phyloP scores from a whole-genome alignment of 352 stramenopile species.

The Thraustochytrium striatum region DNA sequence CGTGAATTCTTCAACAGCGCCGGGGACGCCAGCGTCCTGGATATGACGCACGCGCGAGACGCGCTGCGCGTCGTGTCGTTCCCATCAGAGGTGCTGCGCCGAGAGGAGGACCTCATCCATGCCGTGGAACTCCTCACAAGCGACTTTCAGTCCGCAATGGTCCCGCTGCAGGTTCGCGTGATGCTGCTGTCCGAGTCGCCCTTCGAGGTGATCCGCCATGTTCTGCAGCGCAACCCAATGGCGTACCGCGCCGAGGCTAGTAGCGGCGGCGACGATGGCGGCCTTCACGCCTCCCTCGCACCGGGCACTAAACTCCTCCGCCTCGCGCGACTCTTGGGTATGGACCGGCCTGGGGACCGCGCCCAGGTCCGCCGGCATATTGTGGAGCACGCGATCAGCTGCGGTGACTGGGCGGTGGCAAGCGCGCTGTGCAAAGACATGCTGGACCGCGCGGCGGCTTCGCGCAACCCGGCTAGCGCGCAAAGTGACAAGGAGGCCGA shows the following conservation, averaged over 20 bases:
- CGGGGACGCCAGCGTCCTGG: background rate
- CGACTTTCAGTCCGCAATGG: background rate
- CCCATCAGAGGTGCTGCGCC: background rate
- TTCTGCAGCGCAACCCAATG: background rate
- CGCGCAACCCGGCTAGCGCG: background rate
- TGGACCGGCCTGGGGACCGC: background rate
- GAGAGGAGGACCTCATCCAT: conserved; percentile 7
- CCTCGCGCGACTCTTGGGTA: conserved; percentile 10
- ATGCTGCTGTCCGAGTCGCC: conserved; percentile 9
- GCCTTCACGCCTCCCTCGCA: background rate
- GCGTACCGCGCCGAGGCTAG: conserved; percentile 20
- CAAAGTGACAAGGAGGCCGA: background rate
- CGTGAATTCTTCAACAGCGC: conserved; percentile 45
- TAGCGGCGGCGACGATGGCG: background rate
- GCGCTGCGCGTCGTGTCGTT: conserved; percentile 16
- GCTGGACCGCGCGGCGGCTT: background rate
- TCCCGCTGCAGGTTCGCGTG: conserved; percentile 40
- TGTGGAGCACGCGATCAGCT: background rate
- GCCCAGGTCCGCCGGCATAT: conserved; percentile 6
- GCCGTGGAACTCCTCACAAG: conserved; percentile 8
- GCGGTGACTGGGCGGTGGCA: background rate
- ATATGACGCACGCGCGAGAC: conserved; percentile 1
- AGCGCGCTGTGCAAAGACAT: background rate
- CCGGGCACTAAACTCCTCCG: conserved; percentile 7
- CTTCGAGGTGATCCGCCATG: background rate